A percentile compares a stretch with the other conserved stretches of the same genome.
Evolutionary conservation across 2,329 filamentous ascomycete genomes (phyloP).

Genomic region (Amesomyces nigricolor): DNA sequence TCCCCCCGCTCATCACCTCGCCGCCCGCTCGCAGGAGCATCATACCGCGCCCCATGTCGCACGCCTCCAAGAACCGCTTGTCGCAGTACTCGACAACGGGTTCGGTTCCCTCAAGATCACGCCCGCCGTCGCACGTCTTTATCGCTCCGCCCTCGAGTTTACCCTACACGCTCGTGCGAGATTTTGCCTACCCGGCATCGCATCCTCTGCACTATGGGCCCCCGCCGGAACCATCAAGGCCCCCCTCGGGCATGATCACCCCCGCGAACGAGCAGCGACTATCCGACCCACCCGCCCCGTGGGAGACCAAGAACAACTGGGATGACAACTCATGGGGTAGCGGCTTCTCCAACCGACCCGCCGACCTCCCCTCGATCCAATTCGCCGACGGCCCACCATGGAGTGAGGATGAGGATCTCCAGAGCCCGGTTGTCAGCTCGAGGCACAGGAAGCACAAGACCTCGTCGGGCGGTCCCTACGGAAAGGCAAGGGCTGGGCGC

Average conservation of each 20-base stretch:
- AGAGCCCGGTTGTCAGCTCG: conserved; percentile 82
- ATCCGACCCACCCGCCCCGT: conserved; percentile 73
- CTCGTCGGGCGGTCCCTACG: conserved; percentile 45
- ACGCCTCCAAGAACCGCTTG: conserved; percentile 72
- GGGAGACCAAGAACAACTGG: conserved; percentile 64
- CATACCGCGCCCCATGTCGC: conserved; percentile 63
- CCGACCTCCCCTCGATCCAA: conserved; percentile 74
- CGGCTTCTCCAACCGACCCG: conserved; percentile 52
- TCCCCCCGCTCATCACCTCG: conserved; percentile 54
- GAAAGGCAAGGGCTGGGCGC: conserved; percentile 43
- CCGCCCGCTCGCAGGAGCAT: conserved; percentile 53
- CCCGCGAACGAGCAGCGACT: conserved; percentile 74
- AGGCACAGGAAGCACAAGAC: conserved; percentile 84
- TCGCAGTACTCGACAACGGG: conserved; percentile 71
- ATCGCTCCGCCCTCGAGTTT: conserved; percentile 81
- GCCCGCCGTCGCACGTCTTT: conserved; percentile 75
- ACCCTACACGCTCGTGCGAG: conserved; percentile 82
- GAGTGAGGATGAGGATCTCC: conserved; percentile 91
- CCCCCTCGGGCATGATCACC: conserved; percentile 76
- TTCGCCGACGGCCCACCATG: conserved; percentile 87
- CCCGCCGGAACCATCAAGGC: conserved; percentile 64
- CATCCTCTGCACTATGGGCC: conserved; percentile 93
- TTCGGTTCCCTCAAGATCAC: conserved; percentile 64
- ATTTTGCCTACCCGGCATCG: conserved; percentile 82
- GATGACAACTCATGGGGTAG: conserved; percentile 45